phyloP scores from a whole-genome alignment of 2,329 filamentous ascomycete species.

The Neoarthrinium moseri region DNA sequence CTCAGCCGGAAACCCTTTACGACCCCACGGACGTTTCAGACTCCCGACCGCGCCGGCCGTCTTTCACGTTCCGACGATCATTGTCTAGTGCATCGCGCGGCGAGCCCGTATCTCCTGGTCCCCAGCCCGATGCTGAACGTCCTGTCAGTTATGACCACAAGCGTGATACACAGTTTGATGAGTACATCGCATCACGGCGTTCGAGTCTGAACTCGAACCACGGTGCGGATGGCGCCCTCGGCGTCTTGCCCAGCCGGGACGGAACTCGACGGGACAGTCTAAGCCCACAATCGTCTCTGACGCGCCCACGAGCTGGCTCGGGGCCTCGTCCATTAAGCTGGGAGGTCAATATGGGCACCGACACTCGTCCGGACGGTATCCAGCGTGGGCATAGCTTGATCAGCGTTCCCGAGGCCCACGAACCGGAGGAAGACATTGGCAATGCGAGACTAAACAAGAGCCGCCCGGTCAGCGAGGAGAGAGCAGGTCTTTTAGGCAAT shows the following conservation, averaged over 20 bases:
- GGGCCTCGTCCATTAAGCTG: conserved; percentile 22
- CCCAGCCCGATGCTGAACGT: conserved; percentile 16
- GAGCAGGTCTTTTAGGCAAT: not conserved
- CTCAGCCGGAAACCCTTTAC: conserved; percentile 18
- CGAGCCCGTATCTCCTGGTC: conserved; percentile 12
- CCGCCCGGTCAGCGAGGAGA: conserved; percentile 4
- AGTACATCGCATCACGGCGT: conserved; percentile 38
- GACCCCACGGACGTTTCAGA: conserved; percentile 19
- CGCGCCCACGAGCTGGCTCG: conserved; percentile 19
- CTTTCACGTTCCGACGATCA: conserved; percentile 22
- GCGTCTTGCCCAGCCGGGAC: not conserved
- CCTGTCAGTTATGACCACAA: conserved; percentile 39
- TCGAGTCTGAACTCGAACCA: conserved; percentile 20
- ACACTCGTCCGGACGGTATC: conserved; percentile 6
- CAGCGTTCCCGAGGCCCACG: conserved; percentile 26
- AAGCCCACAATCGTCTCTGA: no score
- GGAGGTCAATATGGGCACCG: conserved; percentile 19
- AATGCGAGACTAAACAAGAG: not conserved
- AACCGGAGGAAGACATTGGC: conserved; percentile 20
- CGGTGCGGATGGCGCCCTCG: conserved; percentile 20
- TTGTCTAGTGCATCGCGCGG: conserved; percentile 18
- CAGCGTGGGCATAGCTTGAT: conserved; percentile 24
- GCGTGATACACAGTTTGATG: conserved; percentile 47
- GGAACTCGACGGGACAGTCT: not conserved
- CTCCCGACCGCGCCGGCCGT: conserved; percentile 10